Base-by-base conservation (phyloP, 2,329 filamentous ascomycete genomes). In the Paramyrothecium roridum region DNA sequence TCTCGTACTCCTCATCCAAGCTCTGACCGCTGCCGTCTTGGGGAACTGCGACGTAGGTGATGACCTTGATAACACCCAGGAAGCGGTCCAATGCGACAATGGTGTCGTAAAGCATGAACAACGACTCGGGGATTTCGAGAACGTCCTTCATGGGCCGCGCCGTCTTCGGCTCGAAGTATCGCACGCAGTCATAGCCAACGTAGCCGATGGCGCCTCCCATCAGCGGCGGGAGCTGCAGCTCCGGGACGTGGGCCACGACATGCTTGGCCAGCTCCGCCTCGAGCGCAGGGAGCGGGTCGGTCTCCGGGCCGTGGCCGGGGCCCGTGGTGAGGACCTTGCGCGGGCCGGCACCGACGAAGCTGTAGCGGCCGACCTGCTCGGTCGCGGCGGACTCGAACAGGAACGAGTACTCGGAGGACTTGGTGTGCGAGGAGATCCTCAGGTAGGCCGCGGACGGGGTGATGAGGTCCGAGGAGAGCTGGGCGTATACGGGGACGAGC, bases 91-190 rank as follows among this genome's bases (percentile, higher is more conserved):
- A 92, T 11, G 93, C 93, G 26, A 99, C 82, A 57, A 98, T 88
- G 45, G 93, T 97, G 70, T 98, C 90, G 72, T 91, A 98, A 16
- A 99, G 81, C 91, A 98, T 98, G 72, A 99, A 98, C 30, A 98
- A 79, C 56, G 91, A 93, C 79, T 99, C 95, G 1, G 95, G 95
- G 46, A 98, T 90, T 57, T 88, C 78, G 21, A 98, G 81, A 30
- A 96, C 83, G 73, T 99, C 95, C 73, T 95, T 88, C 79, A 97
- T 85, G 3, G 91, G 85, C 51, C 92, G 84, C 23, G 87, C 87
- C n/a, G 95, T 98, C 81, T 93, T 96, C 58, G 95, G 95, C 79
- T 99, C 95, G 64, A 99, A 99, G 75, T 98, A 98, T 68, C 88
- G 87, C 65, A 99, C 91, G 72, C 95, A 99, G 71, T 99, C 95